phyloP scores from a whole-genome alignment of 2,329 filamentous ascomycete genomes.

The Thyridium curvatum region DNA sequence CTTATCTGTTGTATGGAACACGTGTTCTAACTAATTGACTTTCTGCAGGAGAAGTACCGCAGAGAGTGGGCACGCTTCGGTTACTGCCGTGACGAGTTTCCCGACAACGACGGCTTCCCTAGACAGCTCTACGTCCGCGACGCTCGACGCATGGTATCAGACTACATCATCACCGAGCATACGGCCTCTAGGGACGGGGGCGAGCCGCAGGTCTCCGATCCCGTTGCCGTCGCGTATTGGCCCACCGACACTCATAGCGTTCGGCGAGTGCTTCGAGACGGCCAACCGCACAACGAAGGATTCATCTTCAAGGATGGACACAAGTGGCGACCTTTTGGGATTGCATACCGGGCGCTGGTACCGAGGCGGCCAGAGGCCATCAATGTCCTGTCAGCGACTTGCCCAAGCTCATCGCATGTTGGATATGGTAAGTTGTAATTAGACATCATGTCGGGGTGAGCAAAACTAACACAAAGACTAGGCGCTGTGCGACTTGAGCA shows the following conservation, averaged over 20 bases:
- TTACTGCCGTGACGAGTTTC: conserved; percentile 18
- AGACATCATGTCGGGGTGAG: neutral
- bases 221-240: conserved; percentile 15
- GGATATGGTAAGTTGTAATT: conserved; percentile 5
- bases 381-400: conserved; percentile 8
- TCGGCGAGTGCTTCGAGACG: conserved; percentile 13
- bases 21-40: neutral
- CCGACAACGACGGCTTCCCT: conserved; percentile 16
- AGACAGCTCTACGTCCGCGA: conserved; percentile 19
- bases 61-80: conserved; percentile 13
- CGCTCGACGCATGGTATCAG: conserved; percentile 14
- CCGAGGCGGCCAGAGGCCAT: conserved; percentile 7
- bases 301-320: conserved; percentile 13
- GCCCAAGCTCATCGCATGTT: conserved; percentile 10
- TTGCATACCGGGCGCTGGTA: conserved; percentile 9
- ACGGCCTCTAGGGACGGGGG: conserved; percentile 8
- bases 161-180: conserved; percentile 16
- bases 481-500: conserved; percentile 7
- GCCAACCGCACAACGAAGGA: conserved; percentile 14
- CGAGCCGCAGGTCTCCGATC: conserved; percentile 5
- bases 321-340: conserved; percentile 10
- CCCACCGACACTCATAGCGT: conserved; percentile 16
- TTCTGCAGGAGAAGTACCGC: conserved; percentile 7
- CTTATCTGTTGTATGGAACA: too few species aligned
- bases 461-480: neutral